Percentiles rank a stretch among this genome's conserved stretches.
Evolutionary conservation across 2,329 filamentous ascomycete genomes (phyloP).

Genomic region (Pseudocercospora fuligena): DNA sequence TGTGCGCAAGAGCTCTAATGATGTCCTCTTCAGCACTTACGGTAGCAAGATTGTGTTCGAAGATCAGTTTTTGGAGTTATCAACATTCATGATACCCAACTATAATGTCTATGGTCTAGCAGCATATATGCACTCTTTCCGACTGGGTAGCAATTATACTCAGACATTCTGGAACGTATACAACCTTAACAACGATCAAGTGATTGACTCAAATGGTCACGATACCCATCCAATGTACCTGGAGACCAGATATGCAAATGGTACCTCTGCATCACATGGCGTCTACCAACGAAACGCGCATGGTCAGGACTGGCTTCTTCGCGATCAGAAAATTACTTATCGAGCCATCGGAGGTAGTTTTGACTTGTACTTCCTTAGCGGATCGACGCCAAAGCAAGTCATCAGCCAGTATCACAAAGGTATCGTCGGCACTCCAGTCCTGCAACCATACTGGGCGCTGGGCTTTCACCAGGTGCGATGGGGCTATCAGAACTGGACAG

Average conservation of each 20-base stretch:
- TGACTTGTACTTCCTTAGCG: conserved; percentile 77
- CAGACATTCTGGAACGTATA: conserved; percentile 39
- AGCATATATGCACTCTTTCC: conserved; percentile 38
- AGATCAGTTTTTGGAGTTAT: conserved; percentile 41
- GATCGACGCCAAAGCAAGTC: conserved; percentile 42
- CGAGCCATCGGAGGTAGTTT: conserved; percentile 48
- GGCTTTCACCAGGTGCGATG: conserved; percentile 35
- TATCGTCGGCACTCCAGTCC: conserved; percentile 32
- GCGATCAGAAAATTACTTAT: conserved; percentile 35
- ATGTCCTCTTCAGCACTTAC: conserved; percentile 39
- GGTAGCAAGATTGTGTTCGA: conserved; percentile 40
- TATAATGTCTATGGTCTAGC: conserved; percentile 42
- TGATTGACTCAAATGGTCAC: conserved; percentile 38
- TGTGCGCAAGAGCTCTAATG: conserved; percentile 30
- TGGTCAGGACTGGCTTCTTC: conserved; percentile 41
- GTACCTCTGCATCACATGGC: conserved; percentile 35
- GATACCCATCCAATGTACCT: conserved; percentile 41
- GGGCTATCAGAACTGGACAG: conserved; percentile 69
- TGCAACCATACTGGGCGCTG: conserved; percentile 36
- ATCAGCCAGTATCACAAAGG: conserved; percentile 30
- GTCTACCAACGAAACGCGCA: conserved; percentile 43
- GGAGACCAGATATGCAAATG: conserved; percentile 39
- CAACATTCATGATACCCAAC: conserved; percentile 34
- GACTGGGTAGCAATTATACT: conserved; percentile 39
- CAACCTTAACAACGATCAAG: conserved; percentile 35